phyloP scores from a whole-genome alignment of 2,329 filamentous ascomycete genomes.

The Aspergillus floridensis region DNA sequence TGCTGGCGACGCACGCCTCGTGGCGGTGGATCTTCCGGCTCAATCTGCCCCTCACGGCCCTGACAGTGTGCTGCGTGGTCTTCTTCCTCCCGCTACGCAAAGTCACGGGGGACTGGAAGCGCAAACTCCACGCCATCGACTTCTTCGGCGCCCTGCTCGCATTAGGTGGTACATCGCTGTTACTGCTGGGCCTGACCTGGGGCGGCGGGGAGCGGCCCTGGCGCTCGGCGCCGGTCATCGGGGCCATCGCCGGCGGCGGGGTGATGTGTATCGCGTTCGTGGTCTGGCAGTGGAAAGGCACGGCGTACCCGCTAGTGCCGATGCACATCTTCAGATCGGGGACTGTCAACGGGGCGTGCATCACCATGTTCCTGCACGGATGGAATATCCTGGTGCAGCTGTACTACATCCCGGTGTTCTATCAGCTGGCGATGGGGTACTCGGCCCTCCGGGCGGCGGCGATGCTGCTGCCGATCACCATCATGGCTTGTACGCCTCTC shows the following conservation, averaged over 20 bases:
- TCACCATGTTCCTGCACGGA: constrained; percentile 59
- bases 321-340: constrained; percentile 55
- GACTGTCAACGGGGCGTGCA: constrained; percentile 55
- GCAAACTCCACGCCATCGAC: constrained; percentile 53
- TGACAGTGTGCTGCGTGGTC: constrained; percentile 49
- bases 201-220: constrained; percentile 59
- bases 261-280: constrained; percentile 28
- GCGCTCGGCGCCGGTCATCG: constrained; percentile 55
- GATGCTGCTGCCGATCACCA: constrained; percentile 51
- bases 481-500: constrained; percentile 40
- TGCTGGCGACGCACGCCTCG: constrained; percentile 48
- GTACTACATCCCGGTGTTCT: constrained; percentile 62
- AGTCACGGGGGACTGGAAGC: constrained; percentile 52
- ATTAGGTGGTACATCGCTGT: constrained; percentile 44
- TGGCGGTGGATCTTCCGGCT: constrained; percentile 57
- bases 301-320: constrained; percentile 24
- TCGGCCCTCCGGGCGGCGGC: constrained; percentile 49
- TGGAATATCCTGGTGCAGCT: constrained; percentile 61
- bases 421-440: constrained; percentile 54
- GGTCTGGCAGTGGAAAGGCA: constrained; percentile 37
- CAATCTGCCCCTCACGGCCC: constrained; percentile 52
- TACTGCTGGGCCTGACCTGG: constrained; percentile 57
- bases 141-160: constrained; percentile 50
- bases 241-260: constrained; percentile 53
- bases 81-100: constrained; percentile 59